Base-by-base conservation (phyloP, 2,329 filamentous ascomycete genomes). In the Trematosphaeria pertusa region DNA sequence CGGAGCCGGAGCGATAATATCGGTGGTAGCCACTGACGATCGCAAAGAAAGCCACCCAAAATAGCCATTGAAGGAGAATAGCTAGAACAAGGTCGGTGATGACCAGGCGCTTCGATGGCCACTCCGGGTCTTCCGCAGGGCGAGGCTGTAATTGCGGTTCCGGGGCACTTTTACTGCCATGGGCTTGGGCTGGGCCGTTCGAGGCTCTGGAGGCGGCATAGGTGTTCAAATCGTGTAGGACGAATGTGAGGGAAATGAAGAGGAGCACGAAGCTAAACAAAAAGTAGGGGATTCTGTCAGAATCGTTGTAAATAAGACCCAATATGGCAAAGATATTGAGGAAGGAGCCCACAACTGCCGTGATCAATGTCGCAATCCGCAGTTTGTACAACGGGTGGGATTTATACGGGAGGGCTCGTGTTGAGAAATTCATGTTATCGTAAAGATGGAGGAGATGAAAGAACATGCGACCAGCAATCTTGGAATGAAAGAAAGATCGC, bases 341-440 rank as follows among this genome's bases (percentile, higher is more conserved):
- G 6, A 50, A 7, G 5, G 44, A 15, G 14, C 53, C 53, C 7
- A 44, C 17, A 8, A 51, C 4, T 11, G 9, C 41, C 1, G 31
- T 38, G 11, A 48, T 15, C 12, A 51, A 32, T 1, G 38, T 54
- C 4, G 22, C 22, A 10, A 41, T 21, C 4, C 50, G 39, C 10
- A 54, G 28, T 15, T 31, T 33, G 39, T 50, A 56, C 2, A 56
- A 18, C 12, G 53, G 53, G 32, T 56, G 53, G 8, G 41, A 43
- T 10, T 32, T 28, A 36, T 53, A 53, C 4, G 52, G 46, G 10
- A 53, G 38, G 18, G 8, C 24, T 28, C 8, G 24, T 28, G 24
- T 28, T 28, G 24, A 28, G 12, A 7, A 12, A 28, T 7, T 28
- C 24, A 28, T 28, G 24, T n/a, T n/a, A n/a, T 28, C 24, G 24